Percentiles rank a stretch among this genome's conserved stretches.
Conservation (phyloP, 306 rosid species). For the Abrus precatorius region DNA sequence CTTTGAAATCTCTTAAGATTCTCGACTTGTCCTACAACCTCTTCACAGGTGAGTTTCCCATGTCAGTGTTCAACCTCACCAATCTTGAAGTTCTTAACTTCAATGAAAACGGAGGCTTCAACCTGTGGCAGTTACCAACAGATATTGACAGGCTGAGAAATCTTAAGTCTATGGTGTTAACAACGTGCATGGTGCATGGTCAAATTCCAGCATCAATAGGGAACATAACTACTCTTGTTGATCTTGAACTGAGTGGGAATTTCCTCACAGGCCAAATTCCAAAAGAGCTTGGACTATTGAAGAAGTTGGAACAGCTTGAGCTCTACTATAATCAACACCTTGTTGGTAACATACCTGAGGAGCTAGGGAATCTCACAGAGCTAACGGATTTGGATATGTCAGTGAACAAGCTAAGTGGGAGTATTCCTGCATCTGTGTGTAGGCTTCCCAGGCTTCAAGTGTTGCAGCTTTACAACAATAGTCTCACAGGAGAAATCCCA, state of each 20-base stretch:
- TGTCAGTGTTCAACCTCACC: constrained; percentile 80
- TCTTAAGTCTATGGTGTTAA: constrained; percentile 65
- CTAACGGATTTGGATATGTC: constrained; percentile 88
- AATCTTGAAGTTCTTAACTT: constrained; percentile 73
- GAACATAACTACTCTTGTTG: constrained; percentile 77
- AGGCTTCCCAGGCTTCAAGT: constrained; percentile 81
- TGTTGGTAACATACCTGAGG: constrained; percentile 74
- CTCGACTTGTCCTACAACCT: constrained; percentile 83
- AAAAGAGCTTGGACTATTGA: constrained; percentile 66
- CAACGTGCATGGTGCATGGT: constrained; percentile 78
- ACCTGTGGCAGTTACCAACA: constrained; percentile 71
- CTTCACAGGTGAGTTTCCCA: constrained; percentile 76
- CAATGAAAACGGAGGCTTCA: constrained; percentile 73
- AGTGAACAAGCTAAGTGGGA: constrained; percentile 78
- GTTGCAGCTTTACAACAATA: constrained; percentile 91
- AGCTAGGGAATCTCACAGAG: constrained; percentile 79
- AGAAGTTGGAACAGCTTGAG: constrained; percentile 72
- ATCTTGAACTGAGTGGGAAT: constrained; percentile 87
- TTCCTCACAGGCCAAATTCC: constrained; percentile 77
- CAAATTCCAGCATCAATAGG: constrained; percentile 81
- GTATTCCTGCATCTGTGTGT: constrained; percentile 74
- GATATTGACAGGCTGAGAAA: constrained; percentile 57
- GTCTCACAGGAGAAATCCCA: constrained; percentile 81
- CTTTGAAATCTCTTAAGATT: constrained; percentile 61
- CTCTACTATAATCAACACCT: constrained; percentile 82